These are phyloP conservation scores for Trichoderma polysporum DNA, from an alignment of 2,329 filamentous ascomycete species.

Conservation along the genomic window DNA sequence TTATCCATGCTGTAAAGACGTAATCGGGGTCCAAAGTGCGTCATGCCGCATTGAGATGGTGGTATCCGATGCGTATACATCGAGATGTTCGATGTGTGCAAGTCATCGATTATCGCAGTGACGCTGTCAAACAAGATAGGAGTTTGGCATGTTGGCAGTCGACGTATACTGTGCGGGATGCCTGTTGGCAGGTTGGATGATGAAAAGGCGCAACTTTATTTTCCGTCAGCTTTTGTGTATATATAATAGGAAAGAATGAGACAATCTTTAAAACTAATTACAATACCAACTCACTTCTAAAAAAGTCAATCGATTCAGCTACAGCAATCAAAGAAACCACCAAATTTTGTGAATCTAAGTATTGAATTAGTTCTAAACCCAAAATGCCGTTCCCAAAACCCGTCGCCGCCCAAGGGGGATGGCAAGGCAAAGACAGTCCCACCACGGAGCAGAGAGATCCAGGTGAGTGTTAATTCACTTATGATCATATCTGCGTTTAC, in stretches of 20 bases:
- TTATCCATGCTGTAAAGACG: constrained; percentile 11
- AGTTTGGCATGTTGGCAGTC: not conserved
- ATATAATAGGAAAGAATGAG: not conserved
- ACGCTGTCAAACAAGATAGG: not conserved
- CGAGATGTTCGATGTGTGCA: constrained; percentile 3
- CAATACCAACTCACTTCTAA: not conserved
- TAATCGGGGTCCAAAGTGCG: not conserved
- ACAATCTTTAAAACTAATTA: not conserved
- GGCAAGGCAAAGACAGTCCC: constrained; percentile 33
- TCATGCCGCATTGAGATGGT: not conserved
- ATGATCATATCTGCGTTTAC: not conserved
- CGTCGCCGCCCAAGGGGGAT: constrained; percentile 30
- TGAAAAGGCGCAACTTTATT: constrained; percentile 14
- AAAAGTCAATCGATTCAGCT: not conserved
- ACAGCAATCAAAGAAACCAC: not conserved
- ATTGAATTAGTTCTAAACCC: not conserved
- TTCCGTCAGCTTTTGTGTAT: not conserved
- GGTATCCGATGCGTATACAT: not conserved
- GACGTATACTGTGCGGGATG: not conserved
- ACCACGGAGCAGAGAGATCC: constrained; percentile 32
- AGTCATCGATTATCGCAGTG: not conserved
- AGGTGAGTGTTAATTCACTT: constrained; percentile 29
- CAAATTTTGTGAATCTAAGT: not conserved
- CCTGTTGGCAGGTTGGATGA: constrained; percentile 1
- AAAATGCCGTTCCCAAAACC: constrained; percentile 31